Base-by-base conservation (phyloP, 1,139 yeast species). In the Yamadazyma dushanensis region DNA sequence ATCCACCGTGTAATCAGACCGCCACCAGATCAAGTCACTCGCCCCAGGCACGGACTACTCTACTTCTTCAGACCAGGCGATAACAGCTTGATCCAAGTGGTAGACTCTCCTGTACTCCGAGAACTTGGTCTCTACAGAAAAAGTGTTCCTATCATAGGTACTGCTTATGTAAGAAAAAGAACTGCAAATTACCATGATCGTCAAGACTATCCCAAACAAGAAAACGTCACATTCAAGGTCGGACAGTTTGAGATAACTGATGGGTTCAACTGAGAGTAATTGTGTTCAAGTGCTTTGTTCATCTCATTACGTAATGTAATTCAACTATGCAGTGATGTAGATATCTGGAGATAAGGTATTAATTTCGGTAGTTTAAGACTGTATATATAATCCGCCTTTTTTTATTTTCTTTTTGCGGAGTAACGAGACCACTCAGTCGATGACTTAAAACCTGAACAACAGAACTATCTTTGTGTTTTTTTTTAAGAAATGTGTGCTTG, bases 51-150 rank as follows among this genome's bases (percentile, higher is more conserved):
- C 22, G 68, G 66, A 1, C 46, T 60, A 1, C 59, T 62, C 38
- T 62, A 62, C 35, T 62, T 62, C 40, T 57, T 61, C 7, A 54
- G 67, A 21, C 67, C 68, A 4, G 63, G 64, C 13, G 62, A 59
- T 33, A 52, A 56, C 3, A 54, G 59, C 10, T 5, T 9, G n/a
- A 53, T 61, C 14, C 50, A 57, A 27, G 43, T 60, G 6, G 63
- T 61, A 8, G 58, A 59, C 21, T 60, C 66, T 4, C 66, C 68
- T 1, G 38, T 61, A 17, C 50, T 62, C 28, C 51, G 53, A 32
- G 44, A 57, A 23, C 44, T 57, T 24, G 66, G 65, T 0, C 45
- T 60, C 15, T 57, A 58, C 40, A 47, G 44, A 27, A 43, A 52
- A 14, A 47, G 49, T 1, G 43, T 43, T 15, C 61, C 61, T 2